Conservation (phyloP, 768 basidiomycete genomes). For the Pulveroboletus sp. region DNA sequence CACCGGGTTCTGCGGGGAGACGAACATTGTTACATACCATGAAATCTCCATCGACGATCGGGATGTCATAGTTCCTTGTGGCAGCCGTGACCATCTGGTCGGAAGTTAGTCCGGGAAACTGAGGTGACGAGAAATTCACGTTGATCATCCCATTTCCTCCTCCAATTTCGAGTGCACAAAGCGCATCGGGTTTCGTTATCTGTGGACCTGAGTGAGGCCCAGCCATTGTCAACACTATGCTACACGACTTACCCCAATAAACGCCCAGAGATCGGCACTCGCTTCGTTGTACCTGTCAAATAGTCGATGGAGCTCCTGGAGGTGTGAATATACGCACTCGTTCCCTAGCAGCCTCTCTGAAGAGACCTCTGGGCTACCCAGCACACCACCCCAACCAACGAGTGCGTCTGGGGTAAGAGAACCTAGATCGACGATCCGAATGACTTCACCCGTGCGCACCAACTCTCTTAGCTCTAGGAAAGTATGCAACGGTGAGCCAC, state of each 20-base stretch:
- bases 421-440: conserved; percentile 43
- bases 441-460: conserved; percentile 42
- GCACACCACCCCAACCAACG: conserved; percentile 37
- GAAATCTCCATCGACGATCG: conserved; percentile 41
- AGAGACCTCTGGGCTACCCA: conserved; percentile 41
- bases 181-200: conserved; percentile 33
- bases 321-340: conserved; percentile 24
- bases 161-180: conserved; percentile 38
- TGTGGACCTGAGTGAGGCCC: conserved; percentile 6
- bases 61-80: conserved; percentile 34
- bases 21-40: conserved; percentile 29
- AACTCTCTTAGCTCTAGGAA: conserved; percentile 50
- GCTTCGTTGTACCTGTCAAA: conserved; percentile 31
- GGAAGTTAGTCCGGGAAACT: conserved; percentile 8
- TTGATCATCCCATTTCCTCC: conserved; percentile 43
- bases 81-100: conserved; percentile 34
- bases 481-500: conserved; percentile 51
- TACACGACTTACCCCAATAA: conserved; percentile 20
- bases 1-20: background rate
- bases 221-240: background rate
- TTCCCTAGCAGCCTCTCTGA: conserved; percentile 35
- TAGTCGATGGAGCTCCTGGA: background rate
- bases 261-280: conserved; percentile 25
- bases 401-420: conserved; percentile 40
- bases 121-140: conserved; percentile 19